Evolutionary conservation across 2,329 filamentous ascomycete genomes (phyloP).

Genomic region (Dendryphion nanum): DNA sequence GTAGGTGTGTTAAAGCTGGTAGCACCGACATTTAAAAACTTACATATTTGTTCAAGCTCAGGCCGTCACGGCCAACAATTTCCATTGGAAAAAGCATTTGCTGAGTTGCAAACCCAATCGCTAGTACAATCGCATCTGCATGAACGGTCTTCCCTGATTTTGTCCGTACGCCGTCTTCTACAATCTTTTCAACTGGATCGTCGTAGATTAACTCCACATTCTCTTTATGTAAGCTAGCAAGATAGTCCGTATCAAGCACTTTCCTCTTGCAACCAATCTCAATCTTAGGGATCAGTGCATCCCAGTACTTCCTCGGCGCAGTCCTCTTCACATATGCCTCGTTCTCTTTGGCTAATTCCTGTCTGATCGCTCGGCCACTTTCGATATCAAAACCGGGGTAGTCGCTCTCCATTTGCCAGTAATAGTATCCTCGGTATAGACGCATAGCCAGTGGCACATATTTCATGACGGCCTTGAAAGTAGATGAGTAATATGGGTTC

Average conservation of each 20-base stretch:
- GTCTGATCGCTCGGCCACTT: conserved; percentile 37
- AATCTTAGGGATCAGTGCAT: conserved; percentile 43
- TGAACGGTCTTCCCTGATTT: conserved; percentile 36
- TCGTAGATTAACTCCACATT: conserved; percentile 44
- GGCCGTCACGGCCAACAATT: conserved; percentile 44
- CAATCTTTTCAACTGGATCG: conserved; percentile 43
- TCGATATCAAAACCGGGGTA: conserved; percentile 44
- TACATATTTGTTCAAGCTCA: conserved; percentile 40
- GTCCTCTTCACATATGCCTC: conserved; percentile 44
- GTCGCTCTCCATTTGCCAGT: conserved; percentile 45
- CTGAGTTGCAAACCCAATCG: conserved; percentile 51
- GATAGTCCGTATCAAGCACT: conserved; percentile 49
- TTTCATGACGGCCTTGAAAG: conserved; percentile 46
- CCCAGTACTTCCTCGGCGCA: conserved; percentile 46
- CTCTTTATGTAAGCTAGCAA: conserved; percentile 42
- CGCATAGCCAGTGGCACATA: conserved; percentile 48
- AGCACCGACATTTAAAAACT: conserved; percentile 1
- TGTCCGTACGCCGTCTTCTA: conserved; percentile 39
- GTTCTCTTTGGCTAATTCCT: conserved; percentile 38
- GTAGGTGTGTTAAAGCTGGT: background rate
- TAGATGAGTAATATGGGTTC: conserved; percentile 41
- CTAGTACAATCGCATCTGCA: conserved; percentile 51
- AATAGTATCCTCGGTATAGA: conserved; percentile 44
- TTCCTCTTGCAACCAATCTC: conserved; percentile 51
- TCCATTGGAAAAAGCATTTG: conserved; percentile 49